Conservation (phyloP, 192 early-diverging fungal genomes). For the Phycomyces nitens region DNA sequence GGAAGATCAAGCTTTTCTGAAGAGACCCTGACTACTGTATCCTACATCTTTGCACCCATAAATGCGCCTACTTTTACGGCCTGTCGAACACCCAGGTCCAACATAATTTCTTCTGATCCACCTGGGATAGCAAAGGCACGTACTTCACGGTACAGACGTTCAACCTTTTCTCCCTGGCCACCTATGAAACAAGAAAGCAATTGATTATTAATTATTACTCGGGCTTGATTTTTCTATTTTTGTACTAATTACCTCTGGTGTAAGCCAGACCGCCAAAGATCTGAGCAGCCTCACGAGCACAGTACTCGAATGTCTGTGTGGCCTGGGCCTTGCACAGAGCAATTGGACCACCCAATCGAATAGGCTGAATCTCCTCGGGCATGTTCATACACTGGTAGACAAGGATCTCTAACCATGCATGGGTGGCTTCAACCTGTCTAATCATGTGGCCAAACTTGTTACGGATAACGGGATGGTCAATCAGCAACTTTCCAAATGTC, state of each 20-base stretch:
- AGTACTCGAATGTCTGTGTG: slow-evolving; percentile 85
- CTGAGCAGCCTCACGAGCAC: slow-evolving; percentile 86
- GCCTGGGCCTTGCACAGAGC: slow-evolving; percentile 82
- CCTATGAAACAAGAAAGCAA: slow-evolving; percentile 27
- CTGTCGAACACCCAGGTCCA: slow-evolving; percentile 82
- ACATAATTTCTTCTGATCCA: slow-evolving; percentile 81
- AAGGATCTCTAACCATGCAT: slow-evolving; percentile 78
- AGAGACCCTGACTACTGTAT: too few species aligned
- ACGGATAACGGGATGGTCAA: slow-evolving; percentile 83
- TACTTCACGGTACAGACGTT: slow-evolving; percentile 85
- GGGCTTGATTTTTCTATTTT: neutral
- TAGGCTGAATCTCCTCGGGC: slow-evolving; percentile 62
- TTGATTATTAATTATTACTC: neutral
- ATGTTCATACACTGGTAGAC: slow-evolving; percentile 68
- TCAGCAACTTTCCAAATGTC: slow-evolving; percentile 83
- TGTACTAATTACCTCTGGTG: slow-evolving; percentile 45
- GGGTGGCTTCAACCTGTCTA: slow-evolving; percentile 80
- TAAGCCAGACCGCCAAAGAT: slow-evolving; percentile 87
- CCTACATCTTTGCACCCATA: slow-evolving; percentile 58
- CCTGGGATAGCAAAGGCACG: slow-evolving; percentile 81
- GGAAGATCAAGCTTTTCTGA: too few species aligned
- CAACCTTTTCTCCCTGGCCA: slow-evolving; percentile 68
- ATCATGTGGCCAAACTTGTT: slow-evolving; percentile 82
- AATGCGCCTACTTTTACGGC: slow-evolving; percentile 74
- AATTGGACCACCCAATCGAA: slow-evolving; percentile 82